Evolutionary conservation across 768 basidiomycete genomes (phyloP).

Genomic region (Collybiopsis confluens): DNA sequence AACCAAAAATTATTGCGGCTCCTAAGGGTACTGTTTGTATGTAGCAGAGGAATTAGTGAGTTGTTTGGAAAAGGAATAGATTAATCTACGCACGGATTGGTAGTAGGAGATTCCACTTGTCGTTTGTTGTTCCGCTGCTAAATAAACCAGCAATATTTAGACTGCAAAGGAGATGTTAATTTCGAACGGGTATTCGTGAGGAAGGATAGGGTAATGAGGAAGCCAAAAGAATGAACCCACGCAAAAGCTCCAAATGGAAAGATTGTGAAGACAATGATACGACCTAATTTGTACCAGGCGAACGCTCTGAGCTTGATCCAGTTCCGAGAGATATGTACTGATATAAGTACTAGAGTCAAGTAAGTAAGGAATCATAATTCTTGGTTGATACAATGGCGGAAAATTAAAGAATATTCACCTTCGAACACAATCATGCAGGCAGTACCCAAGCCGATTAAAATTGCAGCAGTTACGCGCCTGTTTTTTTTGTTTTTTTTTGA

Average conservation of each 20-base stretch:
- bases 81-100: background rate
- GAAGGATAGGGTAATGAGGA: no score
- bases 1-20: background rate
- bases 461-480: background rate
- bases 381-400: no score
- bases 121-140: background rate
- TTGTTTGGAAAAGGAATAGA: background rate
- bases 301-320: background rate
- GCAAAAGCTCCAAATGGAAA: slow-evolving; percentile 1
- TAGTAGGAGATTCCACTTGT: background rate
- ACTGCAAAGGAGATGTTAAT: background rate
- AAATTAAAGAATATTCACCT: background rate
- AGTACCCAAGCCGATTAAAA: background rate
- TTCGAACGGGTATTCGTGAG: no score
- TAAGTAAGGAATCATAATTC: no score
- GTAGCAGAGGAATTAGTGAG: no score
- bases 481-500: background rate
- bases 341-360: background rate
- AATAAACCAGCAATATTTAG: background rate
- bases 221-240: background rate
- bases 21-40: background rate
- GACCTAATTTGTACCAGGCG: background rate
- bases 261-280: background rate
- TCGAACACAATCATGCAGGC: slow-evolving; percentile 2
- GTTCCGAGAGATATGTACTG: background rate